These are phyloP conservation scores for Ganoderma meredithae DNA, from an alignment of 1,284 basidiomycete species.

Conservation along the genomic window DNA sequence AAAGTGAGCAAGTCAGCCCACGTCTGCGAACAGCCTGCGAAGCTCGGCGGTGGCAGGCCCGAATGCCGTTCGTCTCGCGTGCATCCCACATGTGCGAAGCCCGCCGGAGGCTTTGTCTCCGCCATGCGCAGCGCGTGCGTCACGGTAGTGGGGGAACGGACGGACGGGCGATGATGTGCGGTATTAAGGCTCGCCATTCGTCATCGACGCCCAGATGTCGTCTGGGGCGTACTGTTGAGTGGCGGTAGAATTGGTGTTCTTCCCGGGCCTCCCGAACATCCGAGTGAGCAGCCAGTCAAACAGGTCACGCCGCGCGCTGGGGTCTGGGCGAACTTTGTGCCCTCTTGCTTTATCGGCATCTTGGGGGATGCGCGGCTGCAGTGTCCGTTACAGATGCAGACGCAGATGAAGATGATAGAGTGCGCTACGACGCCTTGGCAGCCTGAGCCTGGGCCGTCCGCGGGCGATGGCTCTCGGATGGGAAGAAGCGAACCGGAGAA, in stretches of 20 bases:
- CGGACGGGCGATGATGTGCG: background rate
- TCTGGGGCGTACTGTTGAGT: background rate
- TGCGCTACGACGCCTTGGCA: background rate
- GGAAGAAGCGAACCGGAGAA: conserved; percentile 15
- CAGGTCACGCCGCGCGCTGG: background rate
- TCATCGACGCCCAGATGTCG: background rate
- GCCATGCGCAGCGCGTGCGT: background rate
- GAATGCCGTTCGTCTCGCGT: conserved; percentile 22
- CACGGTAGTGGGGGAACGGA: background rate
- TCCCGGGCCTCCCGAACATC: conserved; percentile 3
- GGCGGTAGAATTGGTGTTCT: too few relatives aligned
- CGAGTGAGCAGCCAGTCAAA: background rate
- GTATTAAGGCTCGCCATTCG: background rate
- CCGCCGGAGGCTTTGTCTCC: background rate
- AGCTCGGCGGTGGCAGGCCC: conserved; percentile 11
- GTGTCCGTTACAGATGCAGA: conserved; percentile 10
- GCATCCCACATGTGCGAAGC: conserved; percentile 17
- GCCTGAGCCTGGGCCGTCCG: conserved; percentile 16
- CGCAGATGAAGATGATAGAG: background rate
- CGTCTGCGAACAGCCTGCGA: conserved; percentile 3
- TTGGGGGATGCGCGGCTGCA: background rate
- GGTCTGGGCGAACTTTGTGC: background rate
- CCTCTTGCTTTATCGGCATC: background rate
- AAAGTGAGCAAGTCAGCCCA: background rate
- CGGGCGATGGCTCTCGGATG: conserved; percentile 17